Conservation (phyloP, 108 stramenopile genomes). For the Cyclotella atomus region DNA sequence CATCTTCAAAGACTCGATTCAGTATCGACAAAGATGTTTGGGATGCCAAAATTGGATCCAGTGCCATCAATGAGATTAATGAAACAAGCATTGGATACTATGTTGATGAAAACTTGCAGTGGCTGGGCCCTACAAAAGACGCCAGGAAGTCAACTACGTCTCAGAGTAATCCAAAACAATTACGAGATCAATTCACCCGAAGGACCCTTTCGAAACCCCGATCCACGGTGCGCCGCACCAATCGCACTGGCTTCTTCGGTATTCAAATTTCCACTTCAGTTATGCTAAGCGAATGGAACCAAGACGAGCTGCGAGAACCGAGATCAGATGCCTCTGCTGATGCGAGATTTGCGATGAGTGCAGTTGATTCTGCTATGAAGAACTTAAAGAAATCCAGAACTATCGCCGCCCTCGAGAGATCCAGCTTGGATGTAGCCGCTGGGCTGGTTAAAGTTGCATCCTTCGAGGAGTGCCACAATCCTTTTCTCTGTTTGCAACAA, state of each 20-base stretch:
- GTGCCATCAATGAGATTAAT: constrained; percentile 23
- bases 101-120: constrained; percentile 28
- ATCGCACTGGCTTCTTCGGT: constrained; percentile 10
- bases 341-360: constrained; percentile 31
- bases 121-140: constrained; percentile 37
- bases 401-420: constrained; percentile 59
- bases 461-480: constrained; percentile 61
- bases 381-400: constrained; percentile 73
- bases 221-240: background rate
- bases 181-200: constrained; percentile 11
- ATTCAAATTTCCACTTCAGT: constrained; percentile 37
- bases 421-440: constrained; percentile 67
- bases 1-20: constrained; percentile 41
- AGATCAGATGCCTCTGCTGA: constrained; percentile 8
- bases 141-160: background rate
- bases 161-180: background rate
- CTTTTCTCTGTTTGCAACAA: constrained; percentile 79
- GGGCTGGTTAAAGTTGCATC: constrained; percentile 68
- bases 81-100: constrained; percentile 38
- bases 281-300: constrained; percentile 46
- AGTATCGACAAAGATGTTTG: constrained; percentile 58
- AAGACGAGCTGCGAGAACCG: constrained; percentile 25
- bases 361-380: constrained; percentile 56
- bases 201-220: background rate
- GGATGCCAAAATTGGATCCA: constrained; percentile 66